These are phyloP conservation scores for Penicillium arizonense DNA, from an alignment of 495 filamentous ascomycete genomes.

Conservation along the genomic window DNA sequence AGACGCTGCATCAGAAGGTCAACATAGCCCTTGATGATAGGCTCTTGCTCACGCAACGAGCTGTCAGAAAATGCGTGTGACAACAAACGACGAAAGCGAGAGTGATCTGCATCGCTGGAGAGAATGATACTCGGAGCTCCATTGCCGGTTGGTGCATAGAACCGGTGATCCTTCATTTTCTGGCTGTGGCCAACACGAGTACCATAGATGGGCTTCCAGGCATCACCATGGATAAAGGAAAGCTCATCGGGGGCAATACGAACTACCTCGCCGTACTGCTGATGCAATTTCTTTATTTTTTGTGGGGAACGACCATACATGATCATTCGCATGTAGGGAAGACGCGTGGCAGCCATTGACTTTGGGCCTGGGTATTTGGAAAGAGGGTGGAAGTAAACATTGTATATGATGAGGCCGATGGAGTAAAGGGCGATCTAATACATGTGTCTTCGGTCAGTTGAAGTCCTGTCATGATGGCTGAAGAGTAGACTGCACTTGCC, in stretches of 20 bases:
- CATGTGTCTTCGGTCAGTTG: not conserved
- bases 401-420: constrained; percentile 32
- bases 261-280: constrained; percentile 49
- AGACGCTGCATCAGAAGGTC: constrained; percentile 48
- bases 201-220: constrained; percentile 57
- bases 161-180: constrained; percentile 14
- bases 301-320: constrained; percentile 10
- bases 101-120: constrained; percentile 41
- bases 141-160: constrained; percentile 11
- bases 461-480: not conserved
- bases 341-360: constrained; percentile 19
- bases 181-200: constrained; percentile 28
- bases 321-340: constrained; percentile 15
- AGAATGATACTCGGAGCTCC: constrained; percentile 16
- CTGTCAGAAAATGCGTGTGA: constrained; percentile 54
- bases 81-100: constrained; percentile 40
- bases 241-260: constrained; percentile 53
- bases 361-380: constrained; percentile 48
- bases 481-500: not conserved
- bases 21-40: constrained; percentile 41
- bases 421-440: constrained; percentile 1
- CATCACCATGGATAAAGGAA: constrained; percentile 41
- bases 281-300: constrained; percentile 13
- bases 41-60: constrained; percentile 41
- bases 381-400: constrained; percentile 52